Evolutionary conservation across 768 basidiomycete species (phyloP), one percentile per base, ranked within the genome.

Genomic region (Pulveroboletus ravenelii): DNA sequence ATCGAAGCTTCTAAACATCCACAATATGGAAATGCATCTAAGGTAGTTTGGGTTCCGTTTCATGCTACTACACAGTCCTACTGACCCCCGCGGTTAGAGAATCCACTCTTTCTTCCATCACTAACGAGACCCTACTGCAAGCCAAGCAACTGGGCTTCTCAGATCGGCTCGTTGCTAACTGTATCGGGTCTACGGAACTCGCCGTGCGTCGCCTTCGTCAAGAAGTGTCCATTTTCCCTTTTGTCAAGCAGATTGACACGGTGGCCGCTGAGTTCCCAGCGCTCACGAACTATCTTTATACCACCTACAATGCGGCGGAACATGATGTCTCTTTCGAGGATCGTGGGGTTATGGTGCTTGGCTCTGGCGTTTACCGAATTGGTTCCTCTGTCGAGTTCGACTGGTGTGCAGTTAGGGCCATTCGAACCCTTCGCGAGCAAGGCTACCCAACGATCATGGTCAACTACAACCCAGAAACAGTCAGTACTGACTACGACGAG

Each of bases 371-470:
- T 3, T 99, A 99, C 71, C 87, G 96, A 47, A 99, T 99, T 58
- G 95, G 96, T 15, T 98, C 95, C 2, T 97, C 94, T 5, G 95
- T 99, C 69, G 95, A 99, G 73, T 98, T 99, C 72, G 95, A 98
- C 67, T 99, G 95, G 95, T 98, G 95, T 69, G 96, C 95, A 14
- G 95, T 99, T 47, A 87, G 94, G 43, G 93, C 94, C 30, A 98
- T 98, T 65, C 77, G 95, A 59, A 98, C 96, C 0, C 77, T 99
- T 27, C 91, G 94, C 56, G 89, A 95, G n/a, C 85, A 89, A 62
- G 93, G 94, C 15, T 73, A 93, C 43, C 91, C 90, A 55, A 98
- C 95, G 5, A 83, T 98, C 69, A 99, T 98, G 95, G 89, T 98
- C 74, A 98, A 99, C 74, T 98, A 98, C 72, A 98, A 99, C 70